These are phyloP conservation scores for Chaetothyriales sp. DNA, from an alignment of 2,329 filamentous ascomycete genomes.

Conservation along the genomic window DNA sequence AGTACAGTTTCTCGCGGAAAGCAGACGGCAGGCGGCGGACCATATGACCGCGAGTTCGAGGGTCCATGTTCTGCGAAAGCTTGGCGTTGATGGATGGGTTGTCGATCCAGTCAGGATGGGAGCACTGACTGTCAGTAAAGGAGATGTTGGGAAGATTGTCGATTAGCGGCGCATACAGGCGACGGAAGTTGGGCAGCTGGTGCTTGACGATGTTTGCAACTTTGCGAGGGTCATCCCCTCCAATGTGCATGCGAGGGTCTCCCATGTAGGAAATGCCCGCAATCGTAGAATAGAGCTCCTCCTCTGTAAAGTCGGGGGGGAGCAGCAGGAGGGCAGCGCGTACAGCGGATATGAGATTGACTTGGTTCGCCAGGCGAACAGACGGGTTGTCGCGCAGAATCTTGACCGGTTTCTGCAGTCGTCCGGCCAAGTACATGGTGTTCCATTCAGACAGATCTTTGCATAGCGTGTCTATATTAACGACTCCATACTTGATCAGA, in stretches of 20 bases:
- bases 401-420: slow-evolving; percentile 94
- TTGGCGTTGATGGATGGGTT: slow-evolving; percentile 51
- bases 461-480: slow-evolving; percentile 81
- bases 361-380: slow-evolving; percentile 86
- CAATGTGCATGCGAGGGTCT: slow-evolving; percentile 86
- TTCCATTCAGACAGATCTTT: slow-evolving; percentile 82
- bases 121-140: slow-evolving; percentile 54
- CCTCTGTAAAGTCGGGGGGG: slow-evolving; percentile 71
- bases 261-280: slow-evolving; percentile 87
- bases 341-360: slow-evolving; percentile 83
- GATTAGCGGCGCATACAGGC: slow-evolving; percentile 79
- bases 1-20: slow-evolving; percentile 84
- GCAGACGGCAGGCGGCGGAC: slow-evolving; percentile 75
- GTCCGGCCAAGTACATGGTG: slow-evolving; percentile 87
- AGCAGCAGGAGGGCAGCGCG: slow-evolving; percentile 80
- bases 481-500: slow-evolving; percentile 94
- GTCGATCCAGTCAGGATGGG: slow-evolving; percentile 47
- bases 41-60: slow-evolving; percentile 84
- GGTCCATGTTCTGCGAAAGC: slow-evolving; percentile 83
- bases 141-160: slow-evolving; percentile 77
- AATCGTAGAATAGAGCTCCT: slow-evolving; percentile 78
- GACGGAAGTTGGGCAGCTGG: slow-evolving; percentile 82
- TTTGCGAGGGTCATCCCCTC: slow-evolving; percentile 82
- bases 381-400: slow-evolving; percentile 87
- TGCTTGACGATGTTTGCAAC: slow-evolving; percentile 87